A percentile compares a stretch with the other conserved stretches of the same genome.
These are phyloP conservation scores for Aspergillus affinis DNA, from an alignment of 495 filamentous ascomycete genomes.

Conservation along the genomic window DNA sequence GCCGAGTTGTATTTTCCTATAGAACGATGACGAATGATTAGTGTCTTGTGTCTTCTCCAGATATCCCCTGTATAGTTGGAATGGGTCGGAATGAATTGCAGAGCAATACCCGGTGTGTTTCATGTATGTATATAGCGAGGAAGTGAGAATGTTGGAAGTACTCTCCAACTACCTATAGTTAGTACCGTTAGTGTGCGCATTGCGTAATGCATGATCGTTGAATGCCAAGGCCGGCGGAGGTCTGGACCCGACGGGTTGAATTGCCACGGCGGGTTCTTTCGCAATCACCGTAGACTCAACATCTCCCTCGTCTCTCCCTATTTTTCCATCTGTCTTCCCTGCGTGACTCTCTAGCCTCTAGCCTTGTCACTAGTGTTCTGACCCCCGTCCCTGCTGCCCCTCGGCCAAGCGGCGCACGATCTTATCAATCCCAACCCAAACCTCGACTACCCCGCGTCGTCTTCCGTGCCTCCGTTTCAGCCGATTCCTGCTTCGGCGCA, in stretches of 20 bases:
- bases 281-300: not conserved
- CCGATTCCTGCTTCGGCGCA: conserved; percentile 25
- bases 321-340: not conserved
- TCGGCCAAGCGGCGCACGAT: conserved; percentile 14
- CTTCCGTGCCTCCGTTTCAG: conserved; percentile 23
- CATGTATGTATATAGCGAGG: no score
- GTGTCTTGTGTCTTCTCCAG: not conserved
- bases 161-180: no score
- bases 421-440: conserved; percentile 20
- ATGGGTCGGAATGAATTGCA: not conserved
- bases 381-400: conserved; percentile 1
- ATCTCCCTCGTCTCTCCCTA: not conserved
- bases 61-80: conserved; percentile 22
- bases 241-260: not conserved
- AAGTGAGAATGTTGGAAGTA: no score
- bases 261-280: not conserved
- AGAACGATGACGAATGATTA: conserved; percentile 7
- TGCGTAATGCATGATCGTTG: no score
- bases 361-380: no score
- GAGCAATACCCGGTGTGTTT: not conserved
- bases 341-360: not conserved
- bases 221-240: no score
- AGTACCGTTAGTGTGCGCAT: no score
- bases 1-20: conserved; percentile 4
- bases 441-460: conserved; percentile 24